Base-by-base conservation (phyloP, 73 alveolate species). In the Paramecium sonneborni region DNA sequence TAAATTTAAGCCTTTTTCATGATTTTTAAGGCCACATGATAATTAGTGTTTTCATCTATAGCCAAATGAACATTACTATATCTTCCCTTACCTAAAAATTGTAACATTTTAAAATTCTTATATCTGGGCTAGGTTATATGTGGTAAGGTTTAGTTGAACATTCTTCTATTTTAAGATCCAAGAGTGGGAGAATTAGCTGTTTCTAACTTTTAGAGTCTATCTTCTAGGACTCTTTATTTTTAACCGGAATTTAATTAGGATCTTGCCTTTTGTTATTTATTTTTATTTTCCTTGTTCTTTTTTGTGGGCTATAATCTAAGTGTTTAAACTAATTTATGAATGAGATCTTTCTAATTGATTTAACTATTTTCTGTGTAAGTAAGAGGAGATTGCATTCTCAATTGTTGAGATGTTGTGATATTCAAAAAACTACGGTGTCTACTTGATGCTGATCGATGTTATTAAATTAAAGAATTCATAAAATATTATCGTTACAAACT, bases 1-100 rank as follows among this genome's bases (percentile, higher is more conserved):
- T 74, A n/a, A 74, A 74, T 34, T n/a, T 34, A 37, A 14, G 8
- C 28, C 44, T 74, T 74, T 28, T 74, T 74, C 87, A 74, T 74
- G 7, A 74, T 74, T 74, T 74, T 74, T 37, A 74, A 39, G 4
- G 87, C 87, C 37, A 74, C 87, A 74, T 74, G 58, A 34, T 37
- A 37, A 39, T 39, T 39, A 28, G 87, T 74, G 8, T 12, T 37
- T n/a, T 37, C 67, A 37, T 74, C 87, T 30, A 37, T 37, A 12
- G 87, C 87, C 7, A 74, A 20, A 32, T 74, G 58, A 6, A 74
- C 87, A 23, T 74, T 39, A 9, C 67, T 37, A 39, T 74, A 74
- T 0, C 58, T 23, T 1, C 87, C 87, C 26, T 74, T 74, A 12
- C 87, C 87, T n/a, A 34, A 37, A 74, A 74, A 74, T 35, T 74